Evolutionary conservation across 2,329 filamentous ascomycete species (phyloP).

Genomic region (Hymenoscyphus repandus): DNA sequence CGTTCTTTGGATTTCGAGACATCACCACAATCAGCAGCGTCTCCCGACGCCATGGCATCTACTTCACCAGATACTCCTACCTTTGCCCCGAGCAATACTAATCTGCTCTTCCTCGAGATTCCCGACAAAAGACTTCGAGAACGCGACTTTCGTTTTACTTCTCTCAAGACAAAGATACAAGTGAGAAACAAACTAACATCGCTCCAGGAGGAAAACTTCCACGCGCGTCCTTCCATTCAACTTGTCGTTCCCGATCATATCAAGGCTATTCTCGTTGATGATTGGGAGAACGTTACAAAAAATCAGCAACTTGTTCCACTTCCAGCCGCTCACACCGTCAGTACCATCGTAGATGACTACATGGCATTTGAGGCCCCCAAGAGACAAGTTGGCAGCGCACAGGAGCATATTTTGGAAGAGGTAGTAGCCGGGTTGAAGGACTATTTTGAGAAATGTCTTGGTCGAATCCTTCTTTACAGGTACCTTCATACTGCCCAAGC

Average conservation of each 20-base stretch:
- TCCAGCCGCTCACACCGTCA: constrained; percentile 71
- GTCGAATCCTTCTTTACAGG: constrained; percentile 82
- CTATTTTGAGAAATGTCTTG: constrained; percentile 89
- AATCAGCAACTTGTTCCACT: constrained; percentile 84
- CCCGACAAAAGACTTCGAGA: neutral
- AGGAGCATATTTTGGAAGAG: constrained; percentile 84
- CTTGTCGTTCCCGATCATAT: constrained; percentile 82
- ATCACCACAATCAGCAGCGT: no score
- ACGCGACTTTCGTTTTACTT: neutral
- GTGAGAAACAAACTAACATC: constrained; percentile 10
- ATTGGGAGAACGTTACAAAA: constrained; percentile 98
- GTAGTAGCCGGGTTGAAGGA: constrained; percentile 80
- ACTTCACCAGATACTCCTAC: no score
- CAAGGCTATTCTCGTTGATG: constrained; percentile 90
- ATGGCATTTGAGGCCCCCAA: constrained; percentile 62
- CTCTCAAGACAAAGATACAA: neutral
- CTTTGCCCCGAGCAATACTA: no score
- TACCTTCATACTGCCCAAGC: constrained; percentile 31
- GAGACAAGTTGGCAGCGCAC: constrained; percentile 60
- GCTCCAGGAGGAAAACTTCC: constrained; percentile 81
- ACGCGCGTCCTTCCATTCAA: constrained; percentile 77
- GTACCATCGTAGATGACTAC: constrained; percentile 77
- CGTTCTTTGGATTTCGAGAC: no score
- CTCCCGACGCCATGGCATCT: no score
- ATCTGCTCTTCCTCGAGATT: neutral